Evolutionary conservation across 495 filamentous ascomycete species (phyloP).

Genomic region (Podospora comata): DNA sequence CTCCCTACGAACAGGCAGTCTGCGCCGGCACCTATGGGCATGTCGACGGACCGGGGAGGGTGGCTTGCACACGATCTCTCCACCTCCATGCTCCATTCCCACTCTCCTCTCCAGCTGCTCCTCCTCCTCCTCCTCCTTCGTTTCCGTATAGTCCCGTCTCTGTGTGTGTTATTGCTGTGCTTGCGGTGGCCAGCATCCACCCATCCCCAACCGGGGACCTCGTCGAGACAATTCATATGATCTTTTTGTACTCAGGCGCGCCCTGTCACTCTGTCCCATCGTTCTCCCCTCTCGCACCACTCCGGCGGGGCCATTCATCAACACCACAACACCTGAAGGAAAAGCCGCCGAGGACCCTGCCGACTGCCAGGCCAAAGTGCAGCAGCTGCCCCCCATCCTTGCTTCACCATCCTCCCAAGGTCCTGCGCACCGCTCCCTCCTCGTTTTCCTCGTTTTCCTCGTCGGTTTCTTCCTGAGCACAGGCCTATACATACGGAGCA

Average conservation of each 20-base stretch:
- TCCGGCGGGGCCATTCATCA: not conserved
- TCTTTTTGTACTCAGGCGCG: not conserved
- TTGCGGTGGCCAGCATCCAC: not conserved
- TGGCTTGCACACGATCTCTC: not conserved
- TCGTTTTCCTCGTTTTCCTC: no score
- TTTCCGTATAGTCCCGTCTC: not conserved
- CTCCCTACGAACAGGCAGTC: not conserved
- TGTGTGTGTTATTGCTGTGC: not conserved
- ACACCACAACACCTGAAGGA: not conserved
- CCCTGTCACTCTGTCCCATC: not conserved
- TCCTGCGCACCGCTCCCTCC: not conserved
- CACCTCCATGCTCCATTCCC: constrained; percentile 2
- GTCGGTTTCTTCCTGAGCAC: not conserved
- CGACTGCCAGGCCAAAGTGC: not conserved
- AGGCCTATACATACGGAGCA: not conserved
- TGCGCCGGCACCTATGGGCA: not conserved
- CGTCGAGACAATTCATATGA: not conserved
- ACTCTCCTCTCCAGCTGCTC: not conserved
- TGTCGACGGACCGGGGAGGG: constrained; percentile 1
- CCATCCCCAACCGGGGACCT: not conserved
- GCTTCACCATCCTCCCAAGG: not conserved
- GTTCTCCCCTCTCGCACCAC: not conserved
- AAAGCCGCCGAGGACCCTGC: not conserved
- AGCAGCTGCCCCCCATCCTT: no score
- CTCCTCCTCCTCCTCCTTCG: constrained; percentile 1